These are phyloP conservation scores for Polychaeton citri DNA, from an alignment of 2,329 filamentous ascomycete genomes.

Conservation along the genomic window DNA sequence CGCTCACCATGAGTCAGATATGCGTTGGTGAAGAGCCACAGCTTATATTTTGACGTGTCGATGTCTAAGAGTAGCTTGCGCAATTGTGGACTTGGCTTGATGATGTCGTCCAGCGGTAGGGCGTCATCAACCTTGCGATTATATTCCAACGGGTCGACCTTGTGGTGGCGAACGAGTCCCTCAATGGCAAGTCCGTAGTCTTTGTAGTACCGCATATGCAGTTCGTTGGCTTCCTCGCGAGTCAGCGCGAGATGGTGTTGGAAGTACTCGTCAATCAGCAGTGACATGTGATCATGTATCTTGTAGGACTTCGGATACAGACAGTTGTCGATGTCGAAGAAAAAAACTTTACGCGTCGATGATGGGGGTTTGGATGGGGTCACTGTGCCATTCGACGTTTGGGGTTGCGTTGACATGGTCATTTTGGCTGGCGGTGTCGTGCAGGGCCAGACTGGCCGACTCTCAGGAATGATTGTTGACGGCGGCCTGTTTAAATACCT, in stretches of 20 bases:
- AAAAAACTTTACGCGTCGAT: conserved; percentile 42
- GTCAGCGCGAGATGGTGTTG: conserved; percentile 58
- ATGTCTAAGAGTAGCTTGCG: conserved; percentile 68
- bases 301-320: conserved; percentile 68
- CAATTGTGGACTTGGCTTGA: conserved; percentile 64
- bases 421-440: not conserved
- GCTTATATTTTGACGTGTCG: conserved; percentile 67
- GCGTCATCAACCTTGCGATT: conserved; percentile 92
- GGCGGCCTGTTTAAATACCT: no score
- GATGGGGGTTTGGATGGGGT: not conserved
- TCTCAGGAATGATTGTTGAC: no score
- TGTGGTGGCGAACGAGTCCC: conserved; percentile 82
- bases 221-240: conserved; percentile 63
- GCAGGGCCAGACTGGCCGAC: no score
- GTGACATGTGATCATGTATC: conserved; percentile 79
- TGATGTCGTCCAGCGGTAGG: conserved; percentile 69
- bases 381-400: not conserved
- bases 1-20: conserved; percentile 77
- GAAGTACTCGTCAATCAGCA: conserved; percentile 60
- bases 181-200: conserved; percentile 97
- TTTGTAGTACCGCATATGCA: conserved; percentile 87
- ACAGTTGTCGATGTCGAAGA: conserved; percentile 97
- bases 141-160: conserved; percentile 90
- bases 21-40: conserved; percentile 95
- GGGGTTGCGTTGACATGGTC: not conserved